Evolutionary conservation across 352 stramenopile genomes (phyloP).

Genomic region (Phytophthora sojae): DNA sequence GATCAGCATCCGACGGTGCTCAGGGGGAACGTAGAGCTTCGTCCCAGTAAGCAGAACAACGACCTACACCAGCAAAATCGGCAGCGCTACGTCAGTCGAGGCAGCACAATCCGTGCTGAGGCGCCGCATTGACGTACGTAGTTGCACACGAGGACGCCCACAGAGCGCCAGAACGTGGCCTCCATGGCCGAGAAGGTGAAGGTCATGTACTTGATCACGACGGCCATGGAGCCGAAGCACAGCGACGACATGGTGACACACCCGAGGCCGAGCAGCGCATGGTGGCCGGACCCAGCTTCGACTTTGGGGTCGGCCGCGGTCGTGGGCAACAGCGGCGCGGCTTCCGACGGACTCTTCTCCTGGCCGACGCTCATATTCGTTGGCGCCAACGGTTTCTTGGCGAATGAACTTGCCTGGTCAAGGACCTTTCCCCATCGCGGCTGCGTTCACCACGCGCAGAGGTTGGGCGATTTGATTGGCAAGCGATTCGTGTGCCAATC

Average conservation of each 20-base stretch:
- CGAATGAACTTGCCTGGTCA: neutral
- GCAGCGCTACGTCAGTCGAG: neutral
- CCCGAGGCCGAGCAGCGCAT: constrained; percentile 60
- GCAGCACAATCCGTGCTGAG: neutral
- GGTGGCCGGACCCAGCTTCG: constrained; percentile 24
- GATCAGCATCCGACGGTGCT: constrained; percentile 58
- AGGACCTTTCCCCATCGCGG: neutral
- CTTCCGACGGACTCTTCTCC: constrained; percentile 5
- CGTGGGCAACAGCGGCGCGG: constrained; percentile 15
- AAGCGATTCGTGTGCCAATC: neutral
- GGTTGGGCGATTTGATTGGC: constrained; percentile 21
- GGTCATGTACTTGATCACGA: constrained; percentile 74
- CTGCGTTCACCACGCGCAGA: neutral
- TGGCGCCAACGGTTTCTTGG: constrained; percentile 1
- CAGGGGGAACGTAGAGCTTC: constrained; percentile 46
- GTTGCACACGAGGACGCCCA: constrained; percentile 59
- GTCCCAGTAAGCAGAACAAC: constrained; percentile 16
- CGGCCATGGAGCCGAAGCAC: constrained; percentile 81
- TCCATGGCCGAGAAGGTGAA: constrained; percentile 75
- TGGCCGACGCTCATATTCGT: neutral
- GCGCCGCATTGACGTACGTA: constrained; percentile 38
- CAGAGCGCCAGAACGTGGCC: constrained; percentile 73
- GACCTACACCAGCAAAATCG: constrained; percentile 7
- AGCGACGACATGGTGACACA: constrained; percentile 68
- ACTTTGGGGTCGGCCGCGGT: constrained; percentile 24